phyloP scores from a whole-genome alignment of 192 early-diverging fungal species.

The Dissophora ornata region DNA sequence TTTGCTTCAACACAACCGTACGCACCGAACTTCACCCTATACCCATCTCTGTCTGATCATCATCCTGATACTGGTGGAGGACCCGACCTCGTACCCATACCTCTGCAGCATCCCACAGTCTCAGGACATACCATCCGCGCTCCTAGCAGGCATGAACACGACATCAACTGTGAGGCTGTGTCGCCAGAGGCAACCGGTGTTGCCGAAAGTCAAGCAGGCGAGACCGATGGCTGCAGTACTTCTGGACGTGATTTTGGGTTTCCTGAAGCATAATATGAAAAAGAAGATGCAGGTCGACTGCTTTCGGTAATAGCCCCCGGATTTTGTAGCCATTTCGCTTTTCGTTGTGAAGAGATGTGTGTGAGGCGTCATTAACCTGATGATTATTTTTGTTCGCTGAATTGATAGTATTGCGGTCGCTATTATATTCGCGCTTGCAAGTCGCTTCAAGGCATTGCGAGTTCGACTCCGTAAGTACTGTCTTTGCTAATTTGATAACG shows the following conservation, averaged over 20 bases:
- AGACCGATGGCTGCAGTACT: conserved; percentile 55
- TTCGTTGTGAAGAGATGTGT: too few relatives aligned
- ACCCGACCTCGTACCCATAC: conserved; percentile 41
- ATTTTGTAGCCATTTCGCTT: too few relatives aligned
- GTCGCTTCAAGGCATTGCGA: conserved; percentile 34
- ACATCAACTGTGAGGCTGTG: conserved; percentile 17
- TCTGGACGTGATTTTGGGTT: conserved; percentile 61
- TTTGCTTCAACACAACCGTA: conserved; percentile 61
- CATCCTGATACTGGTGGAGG: conserved; percentile 57
- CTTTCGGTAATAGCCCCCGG: conserved; percentile 50
- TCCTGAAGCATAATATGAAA: conserved; percentile 66
- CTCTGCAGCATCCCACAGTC: conserved; percentile 37
- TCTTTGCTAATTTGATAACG: neutral
- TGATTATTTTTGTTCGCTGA: too few relatives aligned
- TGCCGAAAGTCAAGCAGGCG: conserved; percentile 54
- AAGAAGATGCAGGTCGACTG: conserved; percentile 63
- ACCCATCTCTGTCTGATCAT: conserved; percentile 59
- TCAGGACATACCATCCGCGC: conserved; percentile 1
- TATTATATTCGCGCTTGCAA: conserved; percentile 32
- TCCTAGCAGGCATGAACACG: neutral
- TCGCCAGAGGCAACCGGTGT: conserved; percentile 56
- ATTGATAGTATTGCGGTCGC: conserved; percentile 27
- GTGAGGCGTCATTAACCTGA: neutral
- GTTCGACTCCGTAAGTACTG: conserved; percentile 44
- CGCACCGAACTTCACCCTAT: conserved; percentile 56